Percentiles rank a stretch among this genome's conserved stretches.
Evolutionary conservation across 108 stramenopile species (phyloP).

Genomic region (Discostella pseudostelligera): DNA sequence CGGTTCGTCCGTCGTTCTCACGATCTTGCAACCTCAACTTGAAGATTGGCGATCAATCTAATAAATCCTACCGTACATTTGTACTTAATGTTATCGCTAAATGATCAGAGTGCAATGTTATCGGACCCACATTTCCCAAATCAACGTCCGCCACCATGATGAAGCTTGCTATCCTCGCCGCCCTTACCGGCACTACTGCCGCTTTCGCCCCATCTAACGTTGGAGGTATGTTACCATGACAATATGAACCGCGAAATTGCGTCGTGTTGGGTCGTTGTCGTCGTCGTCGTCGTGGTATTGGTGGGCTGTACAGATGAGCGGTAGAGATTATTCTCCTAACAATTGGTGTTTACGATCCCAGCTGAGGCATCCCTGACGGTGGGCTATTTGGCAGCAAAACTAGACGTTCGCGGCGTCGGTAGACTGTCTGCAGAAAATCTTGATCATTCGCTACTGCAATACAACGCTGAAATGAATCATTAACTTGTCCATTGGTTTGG

Average conservation of each 20-base stretch:
- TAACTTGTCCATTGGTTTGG: too few species aligned
- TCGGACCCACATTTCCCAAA: not conserved
- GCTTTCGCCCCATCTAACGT: conserved; percentile 43
- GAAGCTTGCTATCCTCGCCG: conserved; percentile 42
- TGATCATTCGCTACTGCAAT: too few species aligned
- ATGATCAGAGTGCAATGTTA: not conserved
- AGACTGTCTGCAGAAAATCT: too few species aligned
- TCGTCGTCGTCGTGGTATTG: too few species aligned
- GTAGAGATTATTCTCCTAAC: too few species aligned
- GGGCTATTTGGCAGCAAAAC: too few species aligned
- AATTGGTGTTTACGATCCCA: too few species aligned
- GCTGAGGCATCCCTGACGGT: too few species aligned
- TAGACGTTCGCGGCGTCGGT: too few species aligned
- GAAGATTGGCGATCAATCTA: conserved; percentile 1
- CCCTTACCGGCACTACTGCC: conserved; percentile 35
- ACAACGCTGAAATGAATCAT: too few species aligned
- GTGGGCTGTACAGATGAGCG: too few species aligned
- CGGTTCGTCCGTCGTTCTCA: conserved; percentile 12
- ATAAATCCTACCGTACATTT: not conserved
- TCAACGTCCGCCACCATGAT: conserved; percentile 25
- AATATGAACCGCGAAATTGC: not conserved
- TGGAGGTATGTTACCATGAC: conserved; percentile 27
- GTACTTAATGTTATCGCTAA: conserved; percentile 1
- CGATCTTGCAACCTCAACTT: conserved; percentile 16
- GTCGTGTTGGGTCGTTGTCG: too few species aligned